Conservation (phyloP, 2,329 filamentous ascomycete genomes). For the Stagonosporopsis tanaceti region DNA sequence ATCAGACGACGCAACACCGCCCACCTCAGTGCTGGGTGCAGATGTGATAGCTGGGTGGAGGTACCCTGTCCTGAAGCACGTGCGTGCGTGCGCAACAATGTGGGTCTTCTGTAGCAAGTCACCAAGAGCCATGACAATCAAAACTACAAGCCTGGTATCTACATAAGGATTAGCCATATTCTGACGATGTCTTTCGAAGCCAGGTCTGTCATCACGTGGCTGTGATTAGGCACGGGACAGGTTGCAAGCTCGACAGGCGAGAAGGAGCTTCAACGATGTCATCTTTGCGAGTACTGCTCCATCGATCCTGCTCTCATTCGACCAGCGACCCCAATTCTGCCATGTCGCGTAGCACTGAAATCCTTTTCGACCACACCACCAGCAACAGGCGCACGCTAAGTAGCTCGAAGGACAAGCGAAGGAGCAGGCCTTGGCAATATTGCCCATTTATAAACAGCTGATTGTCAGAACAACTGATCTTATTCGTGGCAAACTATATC, state of each 20-base stretch:
- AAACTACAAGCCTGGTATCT: background rate
- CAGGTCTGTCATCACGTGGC: background rate
- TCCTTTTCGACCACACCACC: background rate
- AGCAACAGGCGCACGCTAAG: background rate
- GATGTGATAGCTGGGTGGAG: background rate
- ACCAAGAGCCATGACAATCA: background rate
- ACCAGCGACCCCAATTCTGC: background rate
- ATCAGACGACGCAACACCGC: background rate
- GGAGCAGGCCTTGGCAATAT: background rate
- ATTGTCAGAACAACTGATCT: background rate
- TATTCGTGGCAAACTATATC: background rate
- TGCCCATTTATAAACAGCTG: background rate
- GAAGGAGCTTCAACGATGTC: background rate
- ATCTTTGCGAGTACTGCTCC: background rate
- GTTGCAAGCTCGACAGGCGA: too few relatives aligned
- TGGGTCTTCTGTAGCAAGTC: background rate
- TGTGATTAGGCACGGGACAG: background rate
- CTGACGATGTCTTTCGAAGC: background rate
- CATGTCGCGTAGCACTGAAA: background rate
- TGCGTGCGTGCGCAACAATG: background rate
- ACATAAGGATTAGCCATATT: background rate
- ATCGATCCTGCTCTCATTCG: background rate
- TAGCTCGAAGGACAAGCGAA: background rate
- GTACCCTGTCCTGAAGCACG: background rate
- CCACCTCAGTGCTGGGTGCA: background rate